These are phyloP conservation scores for Cladosporium sp. DNA, from an alignment of 2,329 filamentous ascomycete genomes.

Conservation along the genomic window DNA sequence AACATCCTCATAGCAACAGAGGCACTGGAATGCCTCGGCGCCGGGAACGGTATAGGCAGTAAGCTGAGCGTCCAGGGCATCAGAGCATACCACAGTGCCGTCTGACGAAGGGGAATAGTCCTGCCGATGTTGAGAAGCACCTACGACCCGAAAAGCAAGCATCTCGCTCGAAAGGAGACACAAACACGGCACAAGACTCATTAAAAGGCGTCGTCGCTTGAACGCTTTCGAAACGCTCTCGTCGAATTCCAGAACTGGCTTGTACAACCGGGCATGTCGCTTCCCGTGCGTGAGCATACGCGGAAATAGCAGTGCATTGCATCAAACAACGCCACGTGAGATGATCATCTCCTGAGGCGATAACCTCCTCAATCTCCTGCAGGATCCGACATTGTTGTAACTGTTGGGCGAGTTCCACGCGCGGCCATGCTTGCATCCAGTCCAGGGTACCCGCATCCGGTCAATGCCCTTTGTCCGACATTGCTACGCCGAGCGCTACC, in stretches of 20 bases:
- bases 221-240: constrained; percentile 1
- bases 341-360: constrained; percentile 3
- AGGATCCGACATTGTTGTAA: constrained; percentile 1
- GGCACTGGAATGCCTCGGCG: not conserved
- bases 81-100: too few relatives aligned
- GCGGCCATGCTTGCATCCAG: constrained; percentile 6
- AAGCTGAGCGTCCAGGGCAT: too few relatives aligned
- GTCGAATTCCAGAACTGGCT: not conserved
- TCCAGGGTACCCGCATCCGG: constrained; percentile 5
- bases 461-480: constrained; percentile 4
- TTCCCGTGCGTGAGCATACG: not conserved
- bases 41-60: too few relatives aligned
- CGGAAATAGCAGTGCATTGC: constrained; percentile 2
- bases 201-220: not conserved
- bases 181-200: constrained; percentile 1
- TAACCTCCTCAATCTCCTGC: constrained; percentile 3
- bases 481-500: constrained; percentile 1
- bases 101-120: too few relatives aligned
- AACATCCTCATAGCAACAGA: not conserved
- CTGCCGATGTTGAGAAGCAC: not conserved
- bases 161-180: not conserved
- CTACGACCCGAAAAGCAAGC: not conserved
- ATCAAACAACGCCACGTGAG: constrained; percentile 5
- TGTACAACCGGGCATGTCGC: not conserved
- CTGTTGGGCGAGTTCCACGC: constrained; percentile 1